Percentiles rank a stretch among this genome's conserved stretches.
These are phyloP conservation scores for Didymella keratinophila DNA, from an alignment of 2,329 filamentous ascomycete genomes.

Conservation along the genomic window DNA sequence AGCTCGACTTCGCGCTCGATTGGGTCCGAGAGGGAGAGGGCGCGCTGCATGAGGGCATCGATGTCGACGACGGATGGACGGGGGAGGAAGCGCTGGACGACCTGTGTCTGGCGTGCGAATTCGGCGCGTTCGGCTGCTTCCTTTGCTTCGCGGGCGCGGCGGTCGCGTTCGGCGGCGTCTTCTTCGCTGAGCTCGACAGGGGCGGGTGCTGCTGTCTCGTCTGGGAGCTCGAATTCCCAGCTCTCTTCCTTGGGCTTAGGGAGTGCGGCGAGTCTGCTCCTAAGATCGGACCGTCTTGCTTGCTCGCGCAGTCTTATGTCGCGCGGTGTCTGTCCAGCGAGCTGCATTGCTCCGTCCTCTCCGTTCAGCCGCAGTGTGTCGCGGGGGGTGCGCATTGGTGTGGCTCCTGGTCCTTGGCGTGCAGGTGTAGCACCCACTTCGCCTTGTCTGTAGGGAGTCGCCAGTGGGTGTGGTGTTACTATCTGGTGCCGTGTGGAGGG, in stretches of 20 bases:
- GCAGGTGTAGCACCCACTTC: slow-evolving; percentile 73
- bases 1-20: slow-evolving; percentile 74
- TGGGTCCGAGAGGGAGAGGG: slow-evolving; percentile 67
- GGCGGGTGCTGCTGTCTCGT: slow-evolving; percentile 72
- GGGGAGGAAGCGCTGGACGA: slow-evolving; percentile 85
- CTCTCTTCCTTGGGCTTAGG: slow-evolving; percentile 93
- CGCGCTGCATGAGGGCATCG: slow-evolving; percentile 69
- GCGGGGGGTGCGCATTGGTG: slow-evolving; percentile 85
- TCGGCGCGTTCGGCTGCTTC: slow-evolving; percentile 74
- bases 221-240: slow-evolving; percentile 91
- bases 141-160: slow-evolving; percentile 66
- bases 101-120: slow-evolving; percentile 83
- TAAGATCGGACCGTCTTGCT: slow-evolving; percentile 72
- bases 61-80: slow-evolving; percentile 78
- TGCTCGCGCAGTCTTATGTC: slow-evolving; percentile 77
- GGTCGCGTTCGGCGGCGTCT: slow-evolving; percentile 77
- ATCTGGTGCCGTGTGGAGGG: slow-evolving; percentile 80
- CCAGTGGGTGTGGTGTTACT: slow-evolving; percentile 94
- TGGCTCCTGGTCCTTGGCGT: slow-evolving; percentile 71
- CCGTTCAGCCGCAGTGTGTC: slow-evolving; percentile 87
- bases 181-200: slow-evolving; percentile 66
- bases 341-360: slow-evolving; percentile 67
- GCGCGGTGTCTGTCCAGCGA: slow-evolving; percentile 76
- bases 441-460: slow-evolving; percentile 79
- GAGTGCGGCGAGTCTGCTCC: slow-evolving; percentile 77